Base-by-base conservation (phyloP, 495 filamentous ascomycete species). In the Aspergillus cavernicola region DNA sequence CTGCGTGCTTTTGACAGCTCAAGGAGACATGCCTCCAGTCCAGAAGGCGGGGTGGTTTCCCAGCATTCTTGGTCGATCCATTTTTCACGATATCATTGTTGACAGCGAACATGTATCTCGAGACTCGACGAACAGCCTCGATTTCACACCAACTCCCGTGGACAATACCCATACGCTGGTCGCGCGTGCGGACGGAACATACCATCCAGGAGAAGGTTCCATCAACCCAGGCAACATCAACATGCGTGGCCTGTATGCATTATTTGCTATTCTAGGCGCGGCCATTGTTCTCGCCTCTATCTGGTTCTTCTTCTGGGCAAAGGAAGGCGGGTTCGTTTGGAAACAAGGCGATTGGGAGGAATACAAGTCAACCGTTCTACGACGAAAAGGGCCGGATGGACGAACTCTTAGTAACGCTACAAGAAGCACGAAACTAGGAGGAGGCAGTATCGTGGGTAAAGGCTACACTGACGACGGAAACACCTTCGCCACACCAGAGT, bases 221-320 rank as follows among this genome's bases (percentile, higher is more conserved):
- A 70, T 87, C 18, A 68, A 76, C 36, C 85, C 89, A 0, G 62
- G 73, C n/a, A 66, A 78, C 43, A 88, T 96, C 74, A 90, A 93
- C 73, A 95, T 92, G 77, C 81, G 83, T 15, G 87, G 81, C 43
- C 77, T 96, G 43, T 83, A 96, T 66, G 84, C 84, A 6, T 75
- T 97, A 4, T 96, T 98, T 61, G 95, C 86, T 8, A 63, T 97
- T 23, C 77, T 97, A 47, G 90, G 89, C 26, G 85, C 81, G 3
- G 82, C 72, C 16, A 86, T 97, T 66, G 90, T 92, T 26, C 54
- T 92, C 18, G 81, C 78, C 0, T 77, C 71, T 18, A 88, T 97
- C 56, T 98, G 93, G 93, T 96, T 97, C 75, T 98, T 97, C 79
- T 95, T 97, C 81, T 95, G 87, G 87, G 90, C 91, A 48, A 90